phyloP scores from a whole-genome alignment of 83 land plant genomes.

The Diphasiastrum complanatum region DNA sequence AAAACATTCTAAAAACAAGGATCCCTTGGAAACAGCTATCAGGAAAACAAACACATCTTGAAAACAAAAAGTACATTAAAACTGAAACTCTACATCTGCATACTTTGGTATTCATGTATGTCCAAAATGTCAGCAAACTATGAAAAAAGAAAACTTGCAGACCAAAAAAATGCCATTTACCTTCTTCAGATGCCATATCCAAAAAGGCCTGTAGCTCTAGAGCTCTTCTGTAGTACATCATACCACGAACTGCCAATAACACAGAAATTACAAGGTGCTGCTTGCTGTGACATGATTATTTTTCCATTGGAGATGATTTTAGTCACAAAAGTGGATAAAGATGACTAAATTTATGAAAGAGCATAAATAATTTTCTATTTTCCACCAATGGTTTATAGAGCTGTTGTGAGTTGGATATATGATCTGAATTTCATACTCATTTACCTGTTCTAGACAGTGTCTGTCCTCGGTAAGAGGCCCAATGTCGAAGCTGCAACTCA shows the following conservation, averaged over 20 bases:
- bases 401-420: too few species aligned
- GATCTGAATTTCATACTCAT: background rate
- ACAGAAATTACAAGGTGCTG: too few species aligned
- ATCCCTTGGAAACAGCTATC: too few species aligned
- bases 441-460: conserved; percentile 60
- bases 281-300: background rate
- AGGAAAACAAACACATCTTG: too few species aligned
- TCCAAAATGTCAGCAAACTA: too few species aligned
- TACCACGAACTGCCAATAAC: conserved; percentile 6
- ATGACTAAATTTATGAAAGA: background rate
- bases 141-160: too few species aligned
- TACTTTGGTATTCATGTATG: too few species aligned
- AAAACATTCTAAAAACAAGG: too few species aligned
- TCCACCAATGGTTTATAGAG: too few species aligned
- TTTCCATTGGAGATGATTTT: background rate
- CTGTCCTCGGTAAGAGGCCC: conserved; percentile 78
- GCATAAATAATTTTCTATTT: background rate
- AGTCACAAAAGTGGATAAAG: background rate
- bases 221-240: conserved; percentile 20
- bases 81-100: too few species aligned
- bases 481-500: conserved; percentile 48
- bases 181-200: conserved; percentile 4
- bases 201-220: conserved; percentile 21
- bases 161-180: background rate
- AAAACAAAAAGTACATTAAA: too few species aligned